Base-by-base conservation (phyloP, 345 rosid genomes). In the Brassica incana region DNA sequence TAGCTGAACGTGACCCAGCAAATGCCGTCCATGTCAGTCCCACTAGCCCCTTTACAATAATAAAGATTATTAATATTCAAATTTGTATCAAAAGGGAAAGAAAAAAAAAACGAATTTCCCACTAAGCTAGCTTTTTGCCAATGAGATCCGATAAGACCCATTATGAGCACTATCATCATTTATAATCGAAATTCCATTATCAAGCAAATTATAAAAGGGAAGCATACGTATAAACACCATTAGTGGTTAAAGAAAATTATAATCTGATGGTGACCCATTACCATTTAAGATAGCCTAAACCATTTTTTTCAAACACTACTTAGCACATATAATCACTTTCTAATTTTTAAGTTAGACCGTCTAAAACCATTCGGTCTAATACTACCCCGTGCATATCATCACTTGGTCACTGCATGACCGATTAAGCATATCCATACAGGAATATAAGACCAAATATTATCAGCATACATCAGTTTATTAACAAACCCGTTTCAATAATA, bases 11-110 rank as follows among this genome's bases (percentile, higher is more conserved):
- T 76, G 90, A 72, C 83, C 90, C 84, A 29, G 83, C 82, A 80
- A 91, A 85, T 74, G 97, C 90, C 30, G 99, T 91, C 76, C 92
- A 91, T 64, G 97, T 89, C 83, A 95, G 84, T 15, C 92, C 98
- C 81, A 84, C 78, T 38, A 95, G 89, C 7, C 99, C 99, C 99
- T 95, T 81, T 9, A 73, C 40, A 69, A 16, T 30, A 30, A 43
- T 5, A 73, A 14, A 58, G 33, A 18, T 6, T 40, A 45, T 25
- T 0, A 33, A 52, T 5, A 63, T 32, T 65, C 52, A 20, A 11
- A 25, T 36, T 54, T 38, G 62, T 10, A 27, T 40, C 11, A 10
- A 45, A 43, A 67, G 5, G n/a, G 45, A 67, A 18, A 27, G 30
- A 27, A 18, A 6, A 0, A 18, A 0, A 16, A 7, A 56, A 32